These are phyloP conservation scores for Berkeleyomyces basicola DNA, from an alignment of 2,329 filamentous ascomycete species.

Conservation along the genomic window DNA sequence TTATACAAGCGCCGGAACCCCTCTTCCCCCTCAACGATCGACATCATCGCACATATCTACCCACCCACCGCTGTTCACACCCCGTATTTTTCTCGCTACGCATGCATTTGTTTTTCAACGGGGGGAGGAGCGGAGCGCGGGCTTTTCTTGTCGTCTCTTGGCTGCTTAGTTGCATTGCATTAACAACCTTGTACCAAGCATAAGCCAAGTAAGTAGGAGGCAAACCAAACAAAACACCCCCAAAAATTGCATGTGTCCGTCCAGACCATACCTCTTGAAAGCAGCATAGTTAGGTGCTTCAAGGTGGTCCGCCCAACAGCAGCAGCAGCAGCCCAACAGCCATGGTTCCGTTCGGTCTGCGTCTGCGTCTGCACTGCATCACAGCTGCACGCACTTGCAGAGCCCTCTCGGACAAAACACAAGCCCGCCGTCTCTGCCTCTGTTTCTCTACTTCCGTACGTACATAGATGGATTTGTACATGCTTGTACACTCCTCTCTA, in stretches of 20 bases:
- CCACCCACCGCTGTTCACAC: neutral
- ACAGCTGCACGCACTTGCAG: neutral
- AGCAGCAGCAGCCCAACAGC: too few relatives aligned
- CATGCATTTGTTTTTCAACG: neutral
- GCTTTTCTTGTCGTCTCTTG: neutral
- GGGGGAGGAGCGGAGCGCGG: neutral
- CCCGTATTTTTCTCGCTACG: neutral
- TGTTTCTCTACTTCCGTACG: neutral
- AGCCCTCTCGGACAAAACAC: neutral
- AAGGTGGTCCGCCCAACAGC: too few relatives aligned
- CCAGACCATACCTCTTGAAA: too few relatives aligned
- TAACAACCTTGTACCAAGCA: neutral
- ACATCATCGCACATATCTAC: neutral
- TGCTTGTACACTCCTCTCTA: neutral
- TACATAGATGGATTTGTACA: neutral
- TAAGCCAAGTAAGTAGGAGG: neutral
- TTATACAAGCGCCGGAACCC: neutral
- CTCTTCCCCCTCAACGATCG: neutral
- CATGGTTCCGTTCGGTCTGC: too few relatives aligned
- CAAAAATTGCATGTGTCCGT: neutral
- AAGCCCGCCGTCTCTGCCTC: neutral
- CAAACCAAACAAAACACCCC: neutral
- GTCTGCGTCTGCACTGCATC: too few relatives aligned
- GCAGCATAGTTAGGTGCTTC: too few relatives aligned
- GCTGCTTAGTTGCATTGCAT: neutral